Evolutionary conservation across 1,284 basidiomycete species (phyloP).

Genomic region (Rhodotorula sp.): DNA sequence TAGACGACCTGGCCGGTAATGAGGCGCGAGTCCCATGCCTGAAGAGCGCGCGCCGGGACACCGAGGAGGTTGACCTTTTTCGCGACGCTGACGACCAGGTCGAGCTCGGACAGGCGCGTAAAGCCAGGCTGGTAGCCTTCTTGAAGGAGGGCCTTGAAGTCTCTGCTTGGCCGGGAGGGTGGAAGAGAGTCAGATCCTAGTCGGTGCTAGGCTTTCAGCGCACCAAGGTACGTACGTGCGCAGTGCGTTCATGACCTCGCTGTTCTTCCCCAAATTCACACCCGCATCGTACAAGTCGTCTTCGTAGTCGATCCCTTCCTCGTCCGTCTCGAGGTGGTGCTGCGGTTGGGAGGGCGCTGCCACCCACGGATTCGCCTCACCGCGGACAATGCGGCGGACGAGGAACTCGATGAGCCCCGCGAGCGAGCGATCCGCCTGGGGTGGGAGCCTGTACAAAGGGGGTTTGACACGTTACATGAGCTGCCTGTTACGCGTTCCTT

Average conservation of each 20-base stretch:
- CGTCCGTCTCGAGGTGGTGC: slow-evolving; percentile 27
- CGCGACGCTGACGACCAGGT: slow-evolving; percentile 38
- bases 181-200: neutral
- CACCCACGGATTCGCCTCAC: slow-evolving; percentile 18
- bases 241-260: slow-evolving; percentile 17
- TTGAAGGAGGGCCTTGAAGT: slow-evolving; percentile 37
- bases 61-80: slow-evolving; percentile 38
- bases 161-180: slow-evolving; percentile 8
- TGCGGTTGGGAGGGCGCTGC: neutral
- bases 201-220: neutral
- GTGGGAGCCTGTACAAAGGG: slow-evolving; percentile 13
- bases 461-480: neutral
- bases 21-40: slow-evolving; percentile 41
- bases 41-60: slow-evolving; percentile 33
- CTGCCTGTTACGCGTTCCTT: neutral
- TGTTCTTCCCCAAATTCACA: neutral
- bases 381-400: slow-evolving; percentile 26
- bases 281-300: slow-evolving; percentile 27
- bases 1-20: slow-evolving; percentile 38
- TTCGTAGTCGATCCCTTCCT: slow-evolving; percentile 24
- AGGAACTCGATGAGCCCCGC: slow-evolving; percentile 33
- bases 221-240: slow-evolving; percentile 9
- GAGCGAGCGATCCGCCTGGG: slow-evolving; percentile 30
- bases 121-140: slow-evolving; percentile 39
- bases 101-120: slow-evolving; percentile 38